These are phyloP conservation scores for Moniliophthora roreri DNA, from an alignment of 1,284 basidiomycete species.

Conservation along the genomic window DNA sequence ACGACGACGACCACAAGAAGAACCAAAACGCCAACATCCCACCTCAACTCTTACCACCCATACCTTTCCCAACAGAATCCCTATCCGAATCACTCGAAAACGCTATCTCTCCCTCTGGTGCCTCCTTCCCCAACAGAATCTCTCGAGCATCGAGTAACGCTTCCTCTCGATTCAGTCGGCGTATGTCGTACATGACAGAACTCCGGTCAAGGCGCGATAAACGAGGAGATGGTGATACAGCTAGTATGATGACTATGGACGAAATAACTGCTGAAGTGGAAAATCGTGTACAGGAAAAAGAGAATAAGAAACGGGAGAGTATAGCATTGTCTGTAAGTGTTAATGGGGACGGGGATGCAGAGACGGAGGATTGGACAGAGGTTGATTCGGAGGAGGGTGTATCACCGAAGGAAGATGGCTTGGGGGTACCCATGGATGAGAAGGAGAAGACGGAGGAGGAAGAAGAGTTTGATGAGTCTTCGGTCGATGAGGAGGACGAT, in stretches of 20 bases:
- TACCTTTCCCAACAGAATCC: constrained; percentile 76
- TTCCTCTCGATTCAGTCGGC: constrained; percentile 59
- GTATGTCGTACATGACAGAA: constrained; percentile 79
- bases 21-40: constrained; percentile 27
- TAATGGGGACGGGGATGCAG: constrained; percentile 46
- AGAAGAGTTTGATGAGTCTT: constrained; percentile 43
- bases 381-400: constrained; percentile 45
- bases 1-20: constrained; percentile 34
- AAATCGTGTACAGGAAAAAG: constrained; percentile 53
- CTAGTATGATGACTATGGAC: constrained; percentile 93
- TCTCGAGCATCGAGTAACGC: constrained; percentile 48
- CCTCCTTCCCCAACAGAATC: constrained; percentile 18
- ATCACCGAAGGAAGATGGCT: constrained; percentile 39
- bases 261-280: constrained; percentile 98
- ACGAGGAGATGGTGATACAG: constrained; percentile 88
- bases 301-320: constrained; percentile 50
- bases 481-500: constrained; percentile 40
- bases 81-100: constrained; percentile 76
- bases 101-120: constrained; percentile 35
- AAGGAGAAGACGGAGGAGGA: constrained; percentile 46
- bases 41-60: constrained; percentile 76
- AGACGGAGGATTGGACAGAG: constrained; percentile 60
- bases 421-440: constrained; percentile 35
- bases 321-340: constrained; percentile 32
- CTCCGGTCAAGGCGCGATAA: constrained; percentile 77